Conservation (phyloP, 1,284 basidiomycete species). For the Peniophora sp. region DNA sequence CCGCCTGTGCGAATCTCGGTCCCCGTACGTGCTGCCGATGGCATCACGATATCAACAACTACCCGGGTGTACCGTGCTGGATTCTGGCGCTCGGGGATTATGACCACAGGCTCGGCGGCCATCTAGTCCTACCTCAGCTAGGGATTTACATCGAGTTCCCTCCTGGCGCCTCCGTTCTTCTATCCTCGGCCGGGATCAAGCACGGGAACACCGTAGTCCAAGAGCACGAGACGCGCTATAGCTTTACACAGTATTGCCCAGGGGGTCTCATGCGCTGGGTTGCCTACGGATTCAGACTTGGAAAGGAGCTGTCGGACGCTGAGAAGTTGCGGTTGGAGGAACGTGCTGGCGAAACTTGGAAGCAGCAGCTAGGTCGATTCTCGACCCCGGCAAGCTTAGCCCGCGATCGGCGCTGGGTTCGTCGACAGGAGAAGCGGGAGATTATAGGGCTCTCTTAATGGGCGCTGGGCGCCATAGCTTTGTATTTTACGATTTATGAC, state of each 20-base stretch:
- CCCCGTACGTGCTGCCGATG: conserved; percentile 1
- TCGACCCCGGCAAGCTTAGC: background rate
- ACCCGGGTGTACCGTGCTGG: conserved; percentile 8
- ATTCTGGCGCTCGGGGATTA: conserved; percentile 2
- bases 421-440: background rate
- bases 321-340: background rate
- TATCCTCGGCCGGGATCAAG: conserved; percentile 2
- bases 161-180: conserved; percentile 1
- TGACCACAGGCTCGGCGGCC: conserved; percentile 2
- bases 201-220: conserved; percentile 3
- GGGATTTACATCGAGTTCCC: conserved; percentile 1
- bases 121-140: conserved; percentile 3
- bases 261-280: conserved; percentile 2
- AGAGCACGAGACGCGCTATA: background rate
- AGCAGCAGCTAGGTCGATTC: background rate
- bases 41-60: conserved; percentile 16
- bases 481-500: too few relatives aligned
- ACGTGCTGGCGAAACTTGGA: background rate
- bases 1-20: conserved; percentile 15
- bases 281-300: background rate
- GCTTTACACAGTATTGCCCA: conserved; percentile 5
- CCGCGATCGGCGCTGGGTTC: background rate
- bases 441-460: background rate
- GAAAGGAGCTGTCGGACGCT: background rate
- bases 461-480: too few relatives aligned